A percentile compares a stretch with the other conserved stretches of the same genome.
Evolutionary conservation across 495 filamentous ascomycete species (phyloP).

Genomic region (Penicilliopsis zonata): DNA sequence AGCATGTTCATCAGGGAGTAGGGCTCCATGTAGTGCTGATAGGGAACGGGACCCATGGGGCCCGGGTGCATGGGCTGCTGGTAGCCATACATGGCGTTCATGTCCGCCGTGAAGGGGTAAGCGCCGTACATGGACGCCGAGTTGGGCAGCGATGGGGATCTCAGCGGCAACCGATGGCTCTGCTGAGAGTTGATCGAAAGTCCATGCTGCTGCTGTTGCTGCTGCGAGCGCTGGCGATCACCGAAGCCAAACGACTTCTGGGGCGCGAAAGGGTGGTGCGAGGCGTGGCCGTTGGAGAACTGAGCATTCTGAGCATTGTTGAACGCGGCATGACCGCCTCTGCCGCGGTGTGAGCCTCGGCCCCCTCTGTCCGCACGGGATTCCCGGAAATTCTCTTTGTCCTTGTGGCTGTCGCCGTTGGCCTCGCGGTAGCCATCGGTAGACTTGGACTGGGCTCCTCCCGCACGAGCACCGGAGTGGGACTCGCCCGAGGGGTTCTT

Average conservation of each 20-base stretch:
- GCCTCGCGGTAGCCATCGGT: constrained; percentile 22
- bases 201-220: constrained; percentile 12
- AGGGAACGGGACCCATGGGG: constrained; percentile 52
- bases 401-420: constrained; percentile 10
- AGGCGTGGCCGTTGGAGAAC: constrained; percentile 33
- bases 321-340: constrained; percentile 32
- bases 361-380: constrained; percentile 37
- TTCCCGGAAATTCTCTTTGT: constrained; percentile 31
- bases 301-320: constrained; percentile 28
- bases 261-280: constrained; percentile 27
- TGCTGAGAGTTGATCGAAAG: constrained; percentile 23
- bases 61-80: constrained; percentile 39
- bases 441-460: constrained; percentile 29
- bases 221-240: constrained; percentile 30
- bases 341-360: constrained; percentile 42
- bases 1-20: constrained; percentile 44
- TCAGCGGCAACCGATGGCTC: constrained; percentile 27
- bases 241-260: constrained; percentile 27
- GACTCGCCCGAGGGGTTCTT: constrained; percentile 23
- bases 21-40: constrained; percentile 44
- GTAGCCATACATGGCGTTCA: constrained; percentile 38
- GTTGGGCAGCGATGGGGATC: constrained; percentile 38
- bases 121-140: constrained; percentile 25
- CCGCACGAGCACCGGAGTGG: constrained; percentile 17
- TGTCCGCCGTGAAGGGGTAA: constrained; percentile 25